Evolutionary conservation across 2,329 filamentous ascomycete genomes (phyloP).

Genomic region (Gyromitra esculenta): DNA sequence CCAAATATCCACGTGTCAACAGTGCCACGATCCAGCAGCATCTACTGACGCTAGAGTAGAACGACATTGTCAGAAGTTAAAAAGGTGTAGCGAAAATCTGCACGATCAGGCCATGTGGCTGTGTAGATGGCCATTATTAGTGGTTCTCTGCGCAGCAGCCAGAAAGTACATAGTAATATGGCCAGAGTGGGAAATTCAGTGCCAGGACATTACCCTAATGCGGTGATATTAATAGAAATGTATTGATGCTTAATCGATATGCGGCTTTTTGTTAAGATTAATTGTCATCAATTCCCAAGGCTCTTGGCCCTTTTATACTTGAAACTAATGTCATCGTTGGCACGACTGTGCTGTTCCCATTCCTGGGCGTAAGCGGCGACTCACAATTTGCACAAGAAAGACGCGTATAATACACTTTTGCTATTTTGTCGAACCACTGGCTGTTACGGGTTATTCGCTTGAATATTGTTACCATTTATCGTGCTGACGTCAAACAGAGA

Average conservation of each 20-base stretch:
- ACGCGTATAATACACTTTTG: not conserved
- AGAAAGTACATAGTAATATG: too few species aligned
- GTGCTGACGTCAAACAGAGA: not conserved
- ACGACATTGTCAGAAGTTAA: not conserved
- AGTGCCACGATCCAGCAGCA: not conserved
- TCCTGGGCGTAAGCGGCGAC: not conserved
- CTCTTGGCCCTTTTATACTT: not conserved
- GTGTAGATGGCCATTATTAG: not conserved
- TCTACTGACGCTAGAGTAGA: not conserved
- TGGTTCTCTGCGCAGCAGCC: not conserved
- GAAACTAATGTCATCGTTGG: not conserved
- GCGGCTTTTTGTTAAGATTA: not conserved
- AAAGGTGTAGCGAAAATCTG: not conserved
- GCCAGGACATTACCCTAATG: not conserved
- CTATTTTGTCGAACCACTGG: not conserved
- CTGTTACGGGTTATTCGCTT: not conserved
- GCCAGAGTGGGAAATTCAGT: not conserved
- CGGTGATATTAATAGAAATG: not conserved
- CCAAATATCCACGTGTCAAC: not conserved
- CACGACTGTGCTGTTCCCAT: not conserved
- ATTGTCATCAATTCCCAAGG: conserved; percentile 7
- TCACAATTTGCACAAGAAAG: not conserved
- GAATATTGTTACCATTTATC: not conserved
- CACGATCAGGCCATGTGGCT: conserved; percentile 19
- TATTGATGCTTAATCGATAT: not conserved